phyloP scores from a whole-genome alignment of 1,284 basidiomycete species.

The Uromyces viciae-fabae region DNA sequence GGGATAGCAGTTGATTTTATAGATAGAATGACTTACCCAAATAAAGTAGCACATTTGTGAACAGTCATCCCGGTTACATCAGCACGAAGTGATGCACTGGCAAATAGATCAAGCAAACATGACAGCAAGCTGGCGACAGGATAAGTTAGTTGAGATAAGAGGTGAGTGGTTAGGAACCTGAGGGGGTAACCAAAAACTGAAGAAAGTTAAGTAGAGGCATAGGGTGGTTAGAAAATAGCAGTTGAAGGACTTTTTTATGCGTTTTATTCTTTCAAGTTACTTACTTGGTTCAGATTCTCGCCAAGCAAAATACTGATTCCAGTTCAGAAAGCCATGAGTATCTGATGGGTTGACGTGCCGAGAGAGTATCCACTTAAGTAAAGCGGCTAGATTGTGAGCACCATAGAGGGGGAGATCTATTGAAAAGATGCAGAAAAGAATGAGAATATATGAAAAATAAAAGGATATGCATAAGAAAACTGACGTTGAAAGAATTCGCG shows the following conservation, averaged over 20 bases:
- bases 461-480: not conserved
- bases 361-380: constrained; percentile 41
- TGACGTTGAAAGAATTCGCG: not conserved
- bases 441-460: not conserved
- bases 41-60: constrained; percentile 36
- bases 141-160: not conserved
- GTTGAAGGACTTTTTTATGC: too few relatives aligned
- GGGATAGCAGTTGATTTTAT: too few relatives aligned
- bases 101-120: constrained; percentile 34
- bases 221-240: not conserved
- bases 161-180: constrained; percentile 21
- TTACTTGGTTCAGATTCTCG: constrained; percentile 33
- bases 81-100: constrained; percentile 23
- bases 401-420: constrained; percentile 9
- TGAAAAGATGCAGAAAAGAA: not conserved
- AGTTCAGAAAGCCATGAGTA: constrained; percentile 20
- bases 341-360: constrained; percentile 18
- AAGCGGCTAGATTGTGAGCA: constrained; percentile 32
- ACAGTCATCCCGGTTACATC: constrained; percentile 38
- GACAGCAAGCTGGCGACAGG: constrained; percentile 1
- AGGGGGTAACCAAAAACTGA: constrained; percentile 30
- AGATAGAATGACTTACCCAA: constrained; percentile 28
- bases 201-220: not conserved
- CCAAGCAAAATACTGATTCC: constrained; percentile 34
- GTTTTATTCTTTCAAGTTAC: too few relatives aligned